Conservation (phyloP, 352 stramenopile species). For the Phytophthora kernoviae region DNA sequence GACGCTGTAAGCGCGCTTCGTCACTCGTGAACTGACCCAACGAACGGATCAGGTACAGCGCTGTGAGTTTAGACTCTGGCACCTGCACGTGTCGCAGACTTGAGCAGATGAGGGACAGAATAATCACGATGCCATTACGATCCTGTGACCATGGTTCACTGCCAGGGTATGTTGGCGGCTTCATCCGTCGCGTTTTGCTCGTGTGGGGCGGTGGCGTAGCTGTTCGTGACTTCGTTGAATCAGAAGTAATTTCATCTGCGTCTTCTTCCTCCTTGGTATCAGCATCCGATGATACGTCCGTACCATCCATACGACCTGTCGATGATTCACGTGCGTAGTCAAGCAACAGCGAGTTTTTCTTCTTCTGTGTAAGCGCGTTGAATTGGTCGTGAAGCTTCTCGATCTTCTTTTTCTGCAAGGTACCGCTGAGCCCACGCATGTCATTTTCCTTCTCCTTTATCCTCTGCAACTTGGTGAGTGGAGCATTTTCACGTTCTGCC, state of each 20-base stretch:
- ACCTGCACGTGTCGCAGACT: constrained; percentile 86
- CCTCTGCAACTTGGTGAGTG: constrained; percentile 53
- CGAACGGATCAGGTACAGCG: constrained; percentile 91
- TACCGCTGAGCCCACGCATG: constrained; percentile 72
- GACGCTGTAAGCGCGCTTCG: constrained; percentile 93
- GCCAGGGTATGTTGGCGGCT: constrained; percentile 14
- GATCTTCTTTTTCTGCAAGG: constrained; percentile 85
- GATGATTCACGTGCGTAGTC: constrained; percentile 51
- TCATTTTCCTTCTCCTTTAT: constrained; percentile 74
- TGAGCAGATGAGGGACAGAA: constrained; percentile 85
- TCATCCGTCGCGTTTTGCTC: constrained; percentile 31
- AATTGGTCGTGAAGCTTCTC: constrained; percentile 84
- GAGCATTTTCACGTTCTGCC: constrained; percentile 36
- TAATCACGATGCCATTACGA: constrained; percentile 86
- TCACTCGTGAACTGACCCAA: constrained; percentile 91
- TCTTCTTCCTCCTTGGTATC: constrained; percentile 36
- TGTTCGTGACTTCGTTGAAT: constrained; percentile 13
- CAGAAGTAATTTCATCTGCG: constrained; percentile 11
- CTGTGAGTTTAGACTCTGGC: constrained; percentile 88
- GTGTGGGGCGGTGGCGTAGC: constrained; percentile 25
- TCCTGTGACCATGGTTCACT: constrained; percentile 52
- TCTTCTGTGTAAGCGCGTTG: constrained; percentile 78
- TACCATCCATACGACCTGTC: constrained; percentile 30
- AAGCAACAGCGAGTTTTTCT: constrained; percentile 70
- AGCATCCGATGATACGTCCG: constrained; percentile 20